Conservation (phyloP, 2,329 filamentous ascomycete genomes). For the Capronia coronata region DNA sequence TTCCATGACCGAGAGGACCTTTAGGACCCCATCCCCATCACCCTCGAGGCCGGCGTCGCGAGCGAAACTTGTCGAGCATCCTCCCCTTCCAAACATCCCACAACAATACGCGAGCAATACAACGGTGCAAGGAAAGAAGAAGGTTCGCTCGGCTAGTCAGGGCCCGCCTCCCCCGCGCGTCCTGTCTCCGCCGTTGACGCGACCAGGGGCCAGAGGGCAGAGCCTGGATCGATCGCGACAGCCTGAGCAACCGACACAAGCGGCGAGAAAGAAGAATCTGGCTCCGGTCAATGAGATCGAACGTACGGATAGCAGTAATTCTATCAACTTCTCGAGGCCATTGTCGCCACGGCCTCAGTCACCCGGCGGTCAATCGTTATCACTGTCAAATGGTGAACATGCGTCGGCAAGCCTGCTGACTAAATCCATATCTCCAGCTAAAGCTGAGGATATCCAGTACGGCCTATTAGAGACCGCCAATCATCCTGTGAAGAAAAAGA, state of each 20-base stretch:
- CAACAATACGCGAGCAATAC: conserved; percentile 37
- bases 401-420: conserved; percentile 3
- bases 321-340: conserved; percentile 45
- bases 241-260: conserved; percentile 3
- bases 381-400: conserved; percentile 8
- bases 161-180: conserved; percentile 44
- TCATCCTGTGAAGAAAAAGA: conserved; percentile 31
- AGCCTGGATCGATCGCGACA: conserved; percentile 35
- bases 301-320: conserved; percentile 38
- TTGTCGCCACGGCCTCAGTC: conserved; percentile 36
- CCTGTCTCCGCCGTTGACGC: conserved; percentile 39
- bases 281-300: conserved; percentile 34
- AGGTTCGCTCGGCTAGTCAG: conserved; percentile 46
- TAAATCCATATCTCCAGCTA: conserved; percentile 27
- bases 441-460: conserved; percentile 29
- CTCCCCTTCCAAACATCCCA: conserved; percentile 71
- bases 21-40: conserved; percentile 66
- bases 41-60: conserved; percentile 36
- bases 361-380: conserved; percentile 9
- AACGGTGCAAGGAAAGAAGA: conserved; percentile 20
- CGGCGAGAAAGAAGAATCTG: conserved; percentile 4
- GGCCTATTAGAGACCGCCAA: conserved; percentile 28
- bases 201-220: conserved; percentile 34
- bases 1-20: conserved; percentile 85
- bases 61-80: conserved; percentile 46